Evolutionary conservation across 1,284 basidiomycete species (phyloP).

Genomic region (Blastosporella zonata): DNA sequence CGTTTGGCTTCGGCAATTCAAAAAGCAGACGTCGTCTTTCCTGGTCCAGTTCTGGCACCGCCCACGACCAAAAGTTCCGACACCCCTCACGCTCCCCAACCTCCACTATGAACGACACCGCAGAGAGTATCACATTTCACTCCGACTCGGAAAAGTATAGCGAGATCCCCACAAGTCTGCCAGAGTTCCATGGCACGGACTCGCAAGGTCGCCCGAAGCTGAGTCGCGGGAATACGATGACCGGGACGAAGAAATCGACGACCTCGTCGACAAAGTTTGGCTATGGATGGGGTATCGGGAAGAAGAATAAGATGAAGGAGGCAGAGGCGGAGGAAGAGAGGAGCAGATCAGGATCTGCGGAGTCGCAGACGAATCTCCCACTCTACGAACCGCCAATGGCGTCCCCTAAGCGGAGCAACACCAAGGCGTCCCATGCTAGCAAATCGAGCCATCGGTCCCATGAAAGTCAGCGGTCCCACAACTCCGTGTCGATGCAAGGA

Average conservation of each 20-base stretch:
- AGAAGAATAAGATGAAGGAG: conserved; percentile 48
- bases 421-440: conserved; percentile 36
- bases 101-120: conserved; percentile 32
- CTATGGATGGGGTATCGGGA: conserved; percentile 69
- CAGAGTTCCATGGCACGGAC: conserved; percentile 29
- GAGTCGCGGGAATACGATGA: conserved; percentile 53
- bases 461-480: conserved; percentile 18
- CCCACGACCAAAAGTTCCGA: conserved; percentile 30
- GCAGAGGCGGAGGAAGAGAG: conserved; percentile 32
- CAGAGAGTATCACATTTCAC: conserved; percentile 50
- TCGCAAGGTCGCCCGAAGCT: conserved; percentile 39
- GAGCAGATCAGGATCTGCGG: conserved; percentile 22
- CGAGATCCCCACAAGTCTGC: conserved; percentile 33
- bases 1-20: conserved; percentile 39
- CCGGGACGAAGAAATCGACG: conserved; percentile 41
- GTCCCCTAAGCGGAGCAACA: conserved; percentile 40
- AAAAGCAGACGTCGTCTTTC: conserved; percentile 43
- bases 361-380: conserved; percentile 37
- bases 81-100: conserved; percentile 35
- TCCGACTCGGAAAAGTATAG: conserved; percentile 60
- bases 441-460: conserved; percentile 30
- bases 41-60: conserved; percentile 35
- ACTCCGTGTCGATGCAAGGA: conserved; percentile 20
- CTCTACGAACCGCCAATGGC: conserved; percentile 38
- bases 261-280: conserved; percentile 49